Evolutionary conservation across 176 grass and related monocot species (phyloP), one percentile per base, ranked within the genome.

Genomic region (Guadua angustifolia): DNA sequence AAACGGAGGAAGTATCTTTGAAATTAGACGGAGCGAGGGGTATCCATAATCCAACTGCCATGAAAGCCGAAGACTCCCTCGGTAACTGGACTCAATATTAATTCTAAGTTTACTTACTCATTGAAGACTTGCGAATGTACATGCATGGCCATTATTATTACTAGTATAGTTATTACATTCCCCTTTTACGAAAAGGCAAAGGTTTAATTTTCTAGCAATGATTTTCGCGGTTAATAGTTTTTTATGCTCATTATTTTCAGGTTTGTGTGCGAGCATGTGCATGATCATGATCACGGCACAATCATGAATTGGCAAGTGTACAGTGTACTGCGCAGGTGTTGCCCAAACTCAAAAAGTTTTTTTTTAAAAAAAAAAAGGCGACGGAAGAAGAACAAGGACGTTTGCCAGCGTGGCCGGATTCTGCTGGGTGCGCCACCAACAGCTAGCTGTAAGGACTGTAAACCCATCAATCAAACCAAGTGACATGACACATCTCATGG

Each of bases 251-350:
- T 59, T 19, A 58, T 42, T 76, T 58, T n/a, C 33, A 44, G 12
- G 39, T 40, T 40, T 40, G 7, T 40, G 7, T 7, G 39, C 1
- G 39, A 6, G 39, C 39, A 8, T 1, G 1, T 49, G 77, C 43
- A 50, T 9, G 12, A n/a, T 33, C 52, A 14, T 52, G 79, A 51
- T 16, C 51, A 44, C n/a, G n/a, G 13, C 29, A 69, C 66, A 82
- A 35, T 16, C 11, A 67, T 69, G 12, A 32, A 9, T 9, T n/a
- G 61, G 22, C 49, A 24, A 12, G 52, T 22, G 51, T 60, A 46
- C 38, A 65, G 7, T 52, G 83, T 58, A 78, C 40, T 15, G 75
- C 13, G 24, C 80, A 49, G 53, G 68, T 72, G 80, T 43, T 46
- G 67, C 67, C 53, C 9, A 33, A 71, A 45, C 53, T 15, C 29